Conservation (phyloP, 2,329 filamentous ascomycete genomes). For the Fusarium domesticum region DNA sequence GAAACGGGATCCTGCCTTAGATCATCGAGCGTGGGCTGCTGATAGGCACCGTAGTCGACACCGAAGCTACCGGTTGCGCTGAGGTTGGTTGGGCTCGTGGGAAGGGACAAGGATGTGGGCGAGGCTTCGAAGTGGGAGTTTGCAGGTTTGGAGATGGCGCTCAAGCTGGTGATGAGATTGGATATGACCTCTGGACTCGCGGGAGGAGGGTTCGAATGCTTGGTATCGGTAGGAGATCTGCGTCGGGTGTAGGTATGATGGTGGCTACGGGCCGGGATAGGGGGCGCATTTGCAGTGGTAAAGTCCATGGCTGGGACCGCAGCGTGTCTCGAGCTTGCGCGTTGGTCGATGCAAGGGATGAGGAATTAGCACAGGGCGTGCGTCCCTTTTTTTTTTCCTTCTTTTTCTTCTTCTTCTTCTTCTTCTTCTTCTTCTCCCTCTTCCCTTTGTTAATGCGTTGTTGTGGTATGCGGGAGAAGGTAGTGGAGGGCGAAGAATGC, state of each 20-base stretch:
- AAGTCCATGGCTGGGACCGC: slow-evolving; percentile 27
- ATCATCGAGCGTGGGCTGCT: slow-evolving; percentile 49
- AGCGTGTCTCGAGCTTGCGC: not conserved
- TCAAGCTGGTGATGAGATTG: slow-evolving; percentile 66
- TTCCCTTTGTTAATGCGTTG: too few relatives aligned
- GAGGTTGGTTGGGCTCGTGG: slow-evolving; percentile 33
- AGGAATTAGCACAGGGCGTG: not conserved
- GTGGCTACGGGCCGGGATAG: slow-evolving; percentile 32
- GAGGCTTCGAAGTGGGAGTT: slow-evolving; percentile 66
- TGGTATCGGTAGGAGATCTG: slow-evolving; percentile 8
- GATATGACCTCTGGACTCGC: slow-evolving; percentile 69
- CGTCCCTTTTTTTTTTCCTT: too few relatives aligned
- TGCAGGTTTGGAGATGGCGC: slow-evolving; percentile 65
- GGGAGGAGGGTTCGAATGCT: slow-evolving; percentile 35
- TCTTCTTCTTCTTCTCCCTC: too few relatives aligned
- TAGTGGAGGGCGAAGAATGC: too few relatives aligned
- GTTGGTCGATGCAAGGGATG: slow-evolving; percentile 15
- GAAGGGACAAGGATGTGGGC: slow-evolving; percentile 40
- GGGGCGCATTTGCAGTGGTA: slow-evolving; percentile 29
- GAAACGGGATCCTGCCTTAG: slow-evolving; percentile 45
- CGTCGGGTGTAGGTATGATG: slow-evolving; percentile 11
- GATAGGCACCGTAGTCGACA: slow-evolving; percentile 69
- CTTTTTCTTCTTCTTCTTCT: too few relatives aligned
- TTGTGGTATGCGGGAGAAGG: too few relatives aligned
- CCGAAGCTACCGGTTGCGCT: slow-evolving; percentile 57